These are phyloP conservation scores for Brassica nigra DNA, from an alignment of 345 rosid genomes.

Conservation along the genomic window DNA sequence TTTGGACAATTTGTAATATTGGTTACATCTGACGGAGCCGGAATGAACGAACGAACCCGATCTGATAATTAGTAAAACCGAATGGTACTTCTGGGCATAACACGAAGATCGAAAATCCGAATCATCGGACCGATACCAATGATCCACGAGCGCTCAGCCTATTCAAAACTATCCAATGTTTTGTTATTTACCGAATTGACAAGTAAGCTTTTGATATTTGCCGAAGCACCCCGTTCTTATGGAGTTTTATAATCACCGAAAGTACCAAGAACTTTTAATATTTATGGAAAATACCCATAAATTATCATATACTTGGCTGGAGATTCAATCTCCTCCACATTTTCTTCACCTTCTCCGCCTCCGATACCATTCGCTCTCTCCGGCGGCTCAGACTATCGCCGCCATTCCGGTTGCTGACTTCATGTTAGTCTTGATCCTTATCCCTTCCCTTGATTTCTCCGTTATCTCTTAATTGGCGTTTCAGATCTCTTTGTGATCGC, in stretches of 20 bases:
- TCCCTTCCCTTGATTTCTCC: not conserved
- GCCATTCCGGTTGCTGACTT: not conserved
- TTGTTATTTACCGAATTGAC: not conserved
- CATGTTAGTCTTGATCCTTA: slow-evolving; percentile 6
- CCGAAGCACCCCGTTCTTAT: not conserved
- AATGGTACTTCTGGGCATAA: too few species aligned
- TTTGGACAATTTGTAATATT: too few species aligned
- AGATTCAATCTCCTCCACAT: slow-evolving; percentile 31
- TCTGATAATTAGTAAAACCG: too few species aligned
- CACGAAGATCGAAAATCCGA: too few species aligned
- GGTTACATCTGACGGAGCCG: too few species aligned
- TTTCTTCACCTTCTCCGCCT: slow-evolving; percentile 19
- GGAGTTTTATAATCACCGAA: not conserved
- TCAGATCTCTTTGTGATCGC: slow-evolving; percentile 35
- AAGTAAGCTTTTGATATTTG: not conserved
- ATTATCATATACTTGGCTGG: not conserved
- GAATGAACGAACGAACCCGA: too few species aligned
- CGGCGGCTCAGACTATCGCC: slow-evolving; percentile 16
- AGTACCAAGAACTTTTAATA: not conserved
- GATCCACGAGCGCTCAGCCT: too few species aligned
- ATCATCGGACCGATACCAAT: too few species aligned
- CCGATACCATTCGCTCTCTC: slow-evolving; percentile 19
- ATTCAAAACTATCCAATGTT: not conserved
- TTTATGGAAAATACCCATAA: not conserved
- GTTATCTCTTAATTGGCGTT: not conserved